Percentiles rank a stretch among this genome's conserved stretches.
These are phyloP conservation scores for Yarrowia galli DNA, from an alignment of 1,139 yeast species.

Conservation along the genomic window DNA sequence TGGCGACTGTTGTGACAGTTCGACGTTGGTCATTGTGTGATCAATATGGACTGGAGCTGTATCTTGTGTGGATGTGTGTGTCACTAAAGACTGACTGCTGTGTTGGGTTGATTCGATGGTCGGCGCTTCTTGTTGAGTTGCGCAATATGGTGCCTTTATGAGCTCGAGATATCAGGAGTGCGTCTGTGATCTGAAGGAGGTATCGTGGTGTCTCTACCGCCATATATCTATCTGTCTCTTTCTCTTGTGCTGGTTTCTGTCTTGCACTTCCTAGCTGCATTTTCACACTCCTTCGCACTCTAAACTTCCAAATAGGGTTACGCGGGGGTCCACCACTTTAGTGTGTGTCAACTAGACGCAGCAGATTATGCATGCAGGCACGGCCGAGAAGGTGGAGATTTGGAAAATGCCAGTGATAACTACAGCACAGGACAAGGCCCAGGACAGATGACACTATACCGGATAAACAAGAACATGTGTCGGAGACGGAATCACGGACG, in stretches of 20 bases:
- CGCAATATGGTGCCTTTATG: neutral
- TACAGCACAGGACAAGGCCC: no score
- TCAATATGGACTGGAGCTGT: no score
- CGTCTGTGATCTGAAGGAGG: conserved; percentile 1
- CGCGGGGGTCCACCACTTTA: conserved; percentile 30
- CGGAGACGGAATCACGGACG: neutral
- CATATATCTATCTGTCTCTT: conserved; percentile 30
- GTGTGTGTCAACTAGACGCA: conserved; percentile 5
- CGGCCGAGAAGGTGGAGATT: conserved; percentile 12
- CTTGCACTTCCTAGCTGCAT: conserved; percentile 32
- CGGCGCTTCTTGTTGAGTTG: neutral
- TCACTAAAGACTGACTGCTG: neutral
- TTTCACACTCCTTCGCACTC: conserved; percentile 31
- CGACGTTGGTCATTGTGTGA: conserved; percentile 8
- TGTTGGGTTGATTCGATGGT: no score
- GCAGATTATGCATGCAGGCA: conserved; percentile 29
- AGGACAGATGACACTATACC: neutral
- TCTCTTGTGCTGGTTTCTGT: conserved; percentile 16
- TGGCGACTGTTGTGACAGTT: neutral
- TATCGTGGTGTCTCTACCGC: conserved; percentile 17
- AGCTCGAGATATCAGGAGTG: neutral
- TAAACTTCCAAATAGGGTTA: conserved; percentile 23
- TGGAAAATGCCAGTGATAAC: neutral
- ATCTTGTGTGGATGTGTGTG: neutral
- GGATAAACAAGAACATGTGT: neutral